Base-by-base conservation (phyloP, 345 rosid species). In the Corymbia maculata region DNA sequence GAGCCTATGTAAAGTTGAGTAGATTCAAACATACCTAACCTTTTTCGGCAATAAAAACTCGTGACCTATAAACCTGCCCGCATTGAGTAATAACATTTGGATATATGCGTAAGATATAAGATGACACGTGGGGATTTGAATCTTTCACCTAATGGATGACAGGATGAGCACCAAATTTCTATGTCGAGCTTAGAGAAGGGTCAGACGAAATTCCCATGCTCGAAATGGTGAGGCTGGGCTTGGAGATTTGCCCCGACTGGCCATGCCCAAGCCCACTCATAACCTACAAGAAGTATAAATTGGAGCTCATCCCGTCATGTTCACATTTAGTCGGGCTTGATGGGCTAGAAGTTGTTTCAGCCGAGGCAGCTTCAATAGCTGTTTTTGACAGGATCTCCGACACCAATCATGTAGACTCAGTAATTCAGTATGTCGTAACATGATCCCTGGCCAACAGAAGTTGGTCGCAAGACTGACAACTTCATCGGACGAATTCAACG, bases 11-110 rank as follows among this genome's bases (percentile, higher is more conserved):
- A 7, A 66, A 66, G 21, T n/a, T 66, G 10, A 14, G 9, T 30
- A 30, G 6, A 3, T 2, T 4, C 1, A 66, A 0, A 66, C 0
- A 8, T 66, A 0, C 0, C 10, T 0, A 66, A 66, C 21, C 0
- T 66, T 66, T 15, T 66, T 1, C 4, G 5, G 6, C 3, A 66
- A 7, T 66, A 0, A 30, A 66, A 66, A 30, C 1, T 2, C 0
- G 6, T 0, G 9, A 66, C 14, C 0, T 4, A 15, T 66, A 3
- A 61, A 64, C 36, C 0, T 1, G 0, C 36, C 2, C 15, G 0
- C 15, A 64, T 64, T 64, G 70, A 28, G 32, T 61, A 61, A 12
- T 61, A 28, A 28, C 4, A 61, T 61, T 61, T 12, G 42, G 42
- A 15, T 4, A 13, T 7, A 10, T 4, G 9, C 11, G 1, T 66